phyloP scores from a whole-genome alignment of 371 early-diverging fungal species.

The Lichtheimia corymbifera region DNA sequence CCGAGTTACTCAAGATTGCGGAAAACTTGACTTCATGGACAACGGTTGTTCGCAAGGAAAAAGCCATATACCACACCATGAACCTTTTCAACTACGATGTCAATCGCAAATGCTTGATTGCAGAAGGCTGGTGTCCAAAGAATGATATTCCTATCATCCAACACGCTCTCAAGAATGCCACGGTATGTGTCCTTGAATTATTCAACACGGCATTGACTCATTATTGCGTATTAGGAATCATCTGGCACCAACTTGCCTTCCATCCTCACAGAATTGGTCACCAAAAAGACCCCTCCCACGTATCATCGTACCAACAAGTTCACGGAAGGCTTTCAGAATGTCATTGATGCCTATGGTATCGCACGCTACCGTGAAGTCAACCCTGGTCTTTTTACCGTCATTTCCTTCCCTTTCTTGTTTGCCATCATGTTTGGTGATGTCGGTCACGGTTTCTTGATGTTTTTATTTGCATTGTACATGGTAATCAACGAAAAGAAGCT shows the following conservation, averaged over 20 bases:
- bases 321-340: slow-evolving; percentile 95
- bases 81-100: slow-evolving; percentile 93
- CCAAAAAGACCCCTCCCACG: slow-evolving; percentile 92
- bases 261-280: slow-evolving; percentile 81
- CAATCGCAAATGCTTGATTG: slow-evolving; percentile 92
- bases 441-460: slow-evolving; percentile 95
- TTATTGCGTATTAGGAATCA: slow-evolving; percentile 54
- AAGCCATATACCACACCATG: slow-evolving; percentile 96
- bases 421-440: slow-evolving; percentile 99
- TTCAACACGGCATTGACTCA: background rate
- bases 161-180: slow-evolving; percentile 81
- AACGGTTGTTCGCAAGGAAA: slow-evolving; percentile 92
- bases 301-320: slow-evolving; percentile 95
- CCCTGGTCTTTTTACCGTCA: slow-evolving; percentile 97
- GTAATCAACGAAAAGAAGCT: slow-evolving; percentile 84
- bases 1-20: slow-evolving; percentile 82
- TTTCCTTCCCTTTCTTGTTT: slow-evolving; percentile 99
- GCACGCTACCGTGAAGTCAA: slow-evolving; percentile 99
- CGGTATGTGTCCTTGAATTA: slow-evolving; percentile 44
- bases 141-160: slow-evolving; percentile 79
- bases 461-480: slow-evolving; percentile 77
- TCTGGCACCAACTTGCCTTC: slow-evolving; percentile 88
- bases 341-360: slow-evolving; percentile 98
- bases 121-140: slow-evolving; percentile 97
- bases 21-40: slow-evolving; percentile 87